Conservation (phyloP, 306 rosid species). For the Aeschynomene evenia region DNA sequence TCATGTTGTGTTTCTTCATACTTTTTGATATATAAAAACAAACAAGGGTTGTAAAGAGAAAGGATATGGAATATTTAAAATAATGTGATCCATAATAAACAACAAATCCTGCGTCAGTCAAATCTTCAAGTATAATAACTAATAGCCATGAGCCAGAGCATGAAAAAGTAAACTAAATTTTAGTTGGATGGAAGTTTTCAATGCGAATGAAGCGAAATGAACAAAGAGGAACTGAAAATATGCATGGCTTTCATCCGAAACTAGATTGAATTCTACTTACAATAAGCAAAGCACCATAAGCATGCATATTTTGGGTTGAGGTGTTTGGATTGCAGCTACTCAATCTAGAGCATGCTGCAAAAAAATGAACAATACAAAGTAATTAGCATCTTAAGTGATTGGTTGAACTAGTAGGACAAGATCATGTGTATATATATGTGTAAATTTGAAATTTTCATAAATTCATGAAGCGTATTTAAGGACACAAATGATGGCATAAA, state of each 20-base stretch:
- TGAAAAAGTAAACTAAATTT: not conserved
- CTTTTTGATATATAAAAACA: not conserved
- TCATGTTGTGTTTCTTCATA: not conserved
- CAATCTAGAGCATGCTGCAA: conserved; percentile 77
- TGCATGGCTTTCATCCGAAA: conserved; percentile 18
- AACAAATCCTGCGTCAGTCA: not conserved
- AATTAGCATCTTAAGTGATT: not conserved
- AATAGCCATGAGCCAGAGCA: not conserved
- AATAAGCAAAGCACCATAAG: conserved; percentile 63
- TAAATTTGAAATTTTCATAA: not conserved
- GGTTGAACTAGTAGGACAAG: too few relatives aligned
- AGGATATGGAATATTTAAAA: not conserved
- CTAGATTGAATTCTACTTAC: conserved; percentile 54
- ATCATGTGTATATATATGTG: too few relatives aligned
- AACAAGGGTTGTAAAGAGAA: too few relatives aligned
- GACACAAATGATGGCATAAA: not conserved
- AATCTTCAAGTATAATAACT: not conserved
- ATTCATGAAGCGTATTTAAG: not conserved
- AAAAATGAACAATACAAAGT: conserved; percentile 34
- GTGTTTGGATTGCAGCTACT: conserved; percentile 69
- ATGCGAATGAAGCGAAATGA: not conserved
- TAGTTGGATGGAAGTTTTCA: conserved; percentile 11
- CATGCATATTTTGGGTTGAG: conserved; percentile 70
- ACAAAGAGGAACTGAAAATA: not conserved
- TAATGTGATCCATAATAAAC: not conserved